Percentiles rank a stretch among this genome's conserved stretches.
Evolutionary conservation across 768 basidiomycete species (phyloP).

Genomic region (Lactarius hengduanensis): DNA sequence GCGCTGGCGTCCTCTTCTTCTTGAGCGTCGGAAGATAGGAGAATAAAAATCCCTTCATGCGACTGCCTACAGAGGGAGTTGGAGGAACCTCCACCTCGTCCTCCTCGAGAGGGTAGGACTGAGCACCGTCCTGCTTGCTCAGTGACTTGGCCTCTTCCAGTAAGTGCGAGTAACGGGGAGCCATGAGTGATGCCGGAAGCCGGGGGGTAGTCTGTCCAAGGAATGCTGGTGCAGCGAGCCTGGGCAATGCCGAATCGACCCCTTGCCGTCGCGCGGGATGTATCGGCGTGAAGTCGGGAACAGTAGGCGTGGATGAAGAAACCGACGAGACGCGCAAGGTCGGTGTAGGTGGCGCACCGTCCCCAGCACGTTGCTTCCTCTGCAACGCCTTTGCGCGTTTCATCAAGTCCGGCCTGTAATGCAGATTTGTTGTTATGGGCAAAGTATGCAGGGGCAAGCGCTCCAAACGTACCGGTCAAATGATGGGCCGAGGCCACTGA

Average conservation of each 20-base stretch:
- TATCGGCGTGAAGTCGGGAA: constrained; percentile 56
- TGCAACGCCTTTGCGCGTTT: constrained; percentile 55
- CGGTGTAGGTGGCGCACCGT: constrained; percentile 56
- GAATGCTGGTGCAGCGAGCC: constrained; percentile 37
- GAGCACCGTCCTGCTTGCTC: constrained; percentile 19
- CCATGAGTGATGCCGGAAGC: constrained; percentile 45
- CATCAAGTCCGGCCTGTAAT: constrained; percentile 48
- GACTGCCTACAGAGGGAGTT: constrained; percentile 44
- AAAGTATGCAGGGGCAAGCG: constrained; percentile 16
- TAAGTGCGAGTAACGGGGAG: constrained; percentile 57
- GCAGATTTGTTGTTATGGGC: background rate
- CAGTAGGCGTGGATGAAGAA: constrained; percentile 38
- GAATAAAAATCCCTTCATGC: constrained; percentile 56
- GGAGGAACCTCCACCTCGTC: constrained; percentile 18
- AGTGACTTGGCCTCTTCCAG: constrained; percentile 54
- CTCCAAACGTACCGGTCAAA: constrained; percentile 55
- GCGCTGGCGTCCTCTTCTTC: constrained; percentile 38
- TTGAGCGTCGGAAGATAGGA: constrained; percentile 58
- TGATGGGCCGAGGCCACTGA: constrained; percentile 43
- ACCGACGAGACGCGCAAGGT: constrained; percentile 35
- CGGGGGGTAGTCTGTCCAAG: constrained; percentile 33
- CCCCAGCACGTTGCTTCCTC: constrained; percentile 57
- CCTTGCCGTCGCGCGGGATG: constrained; percentile 25
- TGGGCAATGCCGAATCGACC: constrained; percentile 28
- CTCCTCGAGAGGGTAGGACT: background rate